A percentile compares a stretch with the other conserved stretches of the same genome.
Conservation (phyloP, 257 asterid species). For the Jacaranda mimosifolia region DNA sequence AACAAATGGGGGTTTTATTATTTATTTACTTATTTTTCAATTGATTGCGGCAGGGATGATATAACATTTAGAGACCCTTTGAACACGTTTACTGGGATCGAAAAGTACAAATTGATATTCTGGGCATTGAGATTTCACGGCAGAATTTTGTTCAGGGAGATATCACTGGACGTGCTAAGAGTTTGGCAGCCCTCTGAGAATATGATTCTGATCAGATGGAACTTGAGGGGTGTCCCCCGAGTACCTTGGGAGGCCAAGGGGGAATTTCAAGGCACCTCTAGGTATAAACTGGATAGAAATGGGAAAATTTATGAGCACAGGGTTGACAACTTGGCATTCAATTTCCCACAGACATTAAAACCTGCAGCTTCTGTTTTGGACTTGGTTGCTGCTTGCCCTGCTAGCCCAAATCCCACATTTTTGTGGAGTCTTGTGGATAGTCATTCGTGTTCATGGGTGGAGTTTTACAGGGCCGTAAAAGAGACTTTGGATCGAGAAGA, state of each 20-base stretch:
- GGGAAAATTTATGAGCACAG: conserved; percentile 91
- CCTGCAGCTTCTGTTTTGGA: conserved; percentile 81
- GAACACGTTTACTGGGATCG: conserved; percentile 81
- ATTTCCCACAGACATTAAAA: conserved; percentile 64
- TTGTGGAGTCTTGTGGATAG: conserved; percentile 54
- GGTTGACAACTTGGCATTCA: conserved; percentile 86
- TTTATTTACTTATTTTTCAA: not conserved
- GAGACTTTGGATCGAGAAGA: conserved; percentile 59
- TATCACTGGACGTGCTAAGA: conserved; percentile 74
- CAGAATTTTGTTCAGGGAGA: conserved; percentile 76
- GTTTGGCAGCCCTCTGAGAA: conserved; percentile 93
- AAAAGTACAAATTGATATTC: conserved; percentile 74
- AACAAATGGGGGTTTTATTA: not conserved
- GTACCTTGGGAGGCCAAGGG: conserved; percentile 92
- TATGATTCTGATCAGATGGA: conserved; percentile 77
- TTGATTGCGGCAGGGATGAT: conserved; percentile 74
- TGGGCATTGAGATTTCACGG: conserved; percentile 95
- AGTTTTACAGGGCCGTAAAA: conserved; percentile 68
- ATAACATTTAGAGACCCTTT: conserved; percentile 81
- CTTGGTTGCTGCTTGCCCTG: conserved; percentile 76
- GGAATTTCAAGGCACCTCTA: conserved; percentile 79
- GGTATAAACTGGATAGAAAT: conserved; percentile 79
- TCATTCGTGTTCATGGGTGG: conserved; percentile 62
- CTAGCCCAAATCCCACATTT: conserved; percentile 77
- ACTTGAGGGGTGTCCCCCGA: conserved; percentile 72